phyloP scores from a whole-genome alignment of 1,139 yeast genomes.

The Geotrichum reessii region DNA sequence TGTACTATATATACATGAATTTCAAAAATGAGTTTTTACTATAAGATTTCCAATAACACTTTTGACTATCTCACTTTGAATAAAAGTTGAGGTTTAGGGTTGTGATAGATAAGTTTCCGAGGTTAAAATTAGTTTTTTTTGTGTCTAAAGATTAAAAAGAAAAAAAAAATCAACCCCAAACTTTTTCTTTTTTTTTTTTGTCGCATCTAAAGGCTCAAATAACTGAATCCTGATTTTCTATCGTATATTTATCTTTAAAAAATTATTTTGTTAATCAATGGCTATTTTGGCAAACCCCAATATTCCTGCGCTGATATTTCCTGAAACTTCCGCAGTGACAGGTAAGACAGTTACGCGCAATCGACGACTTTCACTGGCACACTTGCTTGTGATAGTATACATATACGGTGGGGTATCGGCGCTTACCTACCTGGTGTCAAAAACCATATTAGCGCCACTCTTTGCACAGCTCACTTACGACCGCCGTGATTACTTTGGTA shows the following conservation, averaged over 20 bases:
- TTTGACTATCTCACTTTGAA: neutral
- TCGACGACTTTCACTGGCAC: conserved; percentile 25
- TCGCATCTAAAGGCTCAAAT: neutral
- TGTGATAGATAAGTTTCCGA: neutral
- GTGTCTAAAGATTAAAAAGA: no score
- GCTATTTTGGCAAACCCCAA: neutral
- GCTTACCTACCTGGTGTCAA: conserved; percentile 31
- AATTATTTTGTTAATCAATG: neutral
- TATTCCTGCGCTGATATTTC: conserved; percentile 23
- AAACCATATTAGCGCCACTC: conserved; percentile 34
- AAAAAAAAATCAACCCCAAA: neutral
- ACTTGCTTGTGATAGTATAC: conserved; percentile 32
- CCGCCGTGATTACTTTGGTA: conserved; percentile 31
- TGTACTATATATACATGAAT: neutral
- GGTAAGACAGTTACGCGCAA: conserved; percentile 9
- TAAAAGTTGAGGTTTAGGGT: neutral
- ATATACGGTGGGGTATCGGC: conserved; percentile 36
- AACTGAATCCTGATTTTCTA: neutral
- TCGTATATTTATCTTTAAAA: neutral
- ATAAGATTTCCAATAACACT: neutral
- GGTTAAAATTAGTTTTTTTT: neutral
- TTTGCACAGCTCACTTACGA: conserved; percentile 34
- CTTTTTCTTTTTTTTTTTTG: neutral
- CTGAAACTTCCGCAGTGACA: conserved; percentile 22
- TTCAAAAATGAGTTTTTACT: neutral